phyloP scores from a whole-genome alignment of 2,329 filamentous ascomycete genomes.

The Paraphaeosphaeria sporulosa region DNA sequence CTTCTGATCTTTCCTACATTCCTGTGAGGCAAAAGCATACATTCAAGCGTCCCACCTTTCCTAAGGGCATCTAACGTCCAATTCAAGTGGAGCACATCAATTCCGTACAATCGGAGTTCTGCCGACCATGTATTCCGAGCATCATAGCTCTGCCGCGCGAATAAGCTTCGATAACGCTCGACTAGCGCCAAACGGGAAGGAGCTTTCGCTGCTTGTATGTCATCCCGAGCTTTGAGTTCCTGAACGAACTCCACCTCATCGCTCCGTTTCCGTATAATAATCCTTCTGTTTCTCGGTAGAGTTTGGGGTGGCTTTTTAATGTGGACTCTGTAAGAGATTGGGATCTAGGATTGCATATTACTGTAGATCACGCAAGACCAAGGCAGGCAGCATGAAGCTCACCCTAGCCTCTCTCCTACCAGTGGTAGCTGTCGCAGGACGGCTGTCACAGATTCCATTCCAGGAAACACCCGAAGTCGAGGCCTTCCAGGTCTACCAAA shows the following conservation, averaged over 20 bases:
- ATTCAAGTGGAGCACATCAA: background rate
- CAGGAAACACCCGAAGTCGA: constrained; percentile 37
- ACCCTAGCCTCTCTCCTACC: constrained; percentile 18
- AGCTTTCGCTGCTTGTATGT: constrained; percentile 5
- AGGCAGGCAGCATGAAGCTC: constrained; percentile 26
- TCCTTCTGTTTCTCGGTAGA: background rate
- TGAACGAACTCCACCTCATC: background rate
- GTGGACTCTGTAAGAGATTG: background rate
- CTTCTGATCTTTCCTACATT: background rate
- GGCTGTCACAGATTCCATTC: constrained; percentile 39
- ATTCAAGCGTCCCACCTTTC: background rate
- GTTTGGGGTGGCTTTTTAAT: background rate
- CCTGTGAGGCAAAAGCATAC: background rate
- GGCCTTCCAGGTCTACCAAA: constrained; percentile 42
- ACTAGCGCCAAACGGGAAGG: constrained; percentile 4
- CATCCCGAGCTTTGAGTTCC: constrained; percentile 1
- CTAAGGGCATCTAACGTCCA: background rate
- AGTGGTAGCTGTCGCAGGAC: constrained; percentile 15
- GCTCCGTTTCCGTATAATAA: background rate
- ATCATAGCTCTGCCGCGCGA: background rate
- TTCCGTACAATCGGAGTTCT: background rate
- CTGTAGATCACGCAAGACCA: background rate
- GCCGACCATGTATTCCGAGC: constrained; percentile 3
- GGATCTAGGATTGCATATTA: background rate
- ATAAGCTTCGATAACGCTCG: background rate